A percentile compares a stretch with the other conserved stretches of the same genome.
These are phyloP conservation scores for Aspergillus haitiensis DNA, from an alignment of 495 filamentous ascomycete species.

Conservation along the genomic window DNA sequence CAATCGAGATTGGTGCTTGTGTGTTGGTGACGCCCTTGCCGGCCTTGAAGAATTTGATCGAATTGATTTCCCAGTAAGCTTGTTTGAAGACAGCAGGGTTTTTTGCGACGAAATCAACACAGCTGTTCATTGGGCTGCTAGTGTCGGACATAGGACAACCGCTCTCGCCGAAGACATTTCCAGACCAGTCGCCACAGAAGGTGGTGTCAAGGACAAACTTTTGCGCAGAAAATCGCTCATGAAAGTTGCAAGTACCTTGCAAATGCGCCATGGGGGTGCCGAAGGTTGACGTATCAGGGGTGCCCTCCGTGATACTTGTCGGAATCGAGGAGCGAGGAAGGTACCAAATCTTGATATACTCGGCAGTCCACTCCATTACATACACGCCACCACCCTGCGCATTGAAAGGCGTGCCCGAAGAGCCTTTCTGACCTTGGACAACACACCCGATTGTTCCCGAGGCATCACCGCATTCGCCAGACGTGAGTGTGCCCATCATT, in stretches of 20 bases:
- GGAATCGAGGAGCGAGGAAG: conserved; percentile 66
- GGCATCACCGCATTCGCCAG: conserved; percentile 57
- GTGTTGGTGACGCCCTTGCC: conserved; percentile 10
- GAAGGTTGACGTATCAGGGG: conserved; percentile 63
- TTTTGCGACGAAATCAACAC: conserved; percentile 63
- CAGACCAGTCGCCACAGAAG: conserved; percentile 92
- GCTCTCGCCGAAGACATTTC: conserved; percentile 50
- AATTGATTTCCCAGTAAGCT: conserved; percentile 73
- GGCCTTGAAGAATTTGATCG: conserved; percentile 60
- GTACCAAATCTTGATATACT: conserved; percentile 73
- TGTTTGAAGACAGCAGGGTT: conserved; percentile 61
- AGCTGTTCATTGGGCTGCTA: conserved; percentile 47
- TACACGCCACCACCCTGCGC: conserved; percentile 70
- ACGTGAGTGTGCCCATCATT: conserved; percentile 48
- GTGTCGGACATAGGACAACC: conserved; percentile 40
- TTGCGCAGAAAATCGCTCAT: conserved; percentile 65
- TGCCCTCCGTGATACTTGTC: conserved; percentile 52
- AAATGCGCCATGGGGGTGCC: conserved; percentile 66
- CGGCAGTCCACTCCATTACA: conserved; percentile 70
- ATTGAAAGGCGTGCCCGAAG: conserved; percentile 76
- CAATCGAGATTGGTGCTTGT: conserved; percentile 8
- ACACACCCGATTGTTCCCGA: conserved; percentile 48
- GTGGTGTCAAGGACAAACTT: conserved; percentile 78
- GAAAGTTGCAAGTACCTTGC: conserved; percentile 64
- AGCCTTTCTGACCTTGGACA: conserved; percentile 51